Base-by-base conservation (phyloP, 179 eudicot species). In the Gypsophila paniculata region DNA sequence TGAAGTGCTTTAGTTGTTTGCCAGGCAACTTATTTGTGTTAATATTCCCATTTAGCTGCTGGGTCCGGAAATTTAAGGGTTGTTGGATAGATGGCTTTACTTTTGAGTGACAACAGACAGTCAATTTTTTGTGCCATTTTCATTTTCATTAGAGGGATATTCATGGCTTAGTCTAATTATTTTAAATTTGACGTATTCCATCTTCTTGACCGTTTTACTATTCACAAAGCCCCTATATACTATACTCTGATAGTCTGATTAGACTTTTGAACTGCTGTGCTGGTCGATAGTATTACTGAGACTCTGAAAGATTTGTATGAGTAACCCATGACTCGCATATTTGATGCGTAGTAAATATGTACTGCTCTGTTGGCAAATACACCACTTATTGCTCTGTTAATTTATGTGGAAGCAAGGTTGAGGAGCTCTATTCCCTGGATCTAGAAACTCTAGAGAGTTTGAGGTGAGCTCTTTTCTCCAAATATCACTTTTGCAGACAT, bases 391-490 rank as follows among this genome's bases (percentile, higher is more conserved):
- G 22, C 68, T 64, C 38, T 75, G 69, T 57, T 49, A 68, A 36
- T 77, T 14, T 68, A 57, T 80, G 79, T 67, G 57, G 69, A 75
- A 65, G 65, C 89, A 86, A 93, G 98, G 98, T 93, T 70, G 98
- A 93, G 87, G 99, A 94, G 85, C 75, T 94, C 65, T 94, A 94
- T 84, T 94, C 99, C 19, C 71, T 94, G 88, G 99, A 94, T 82
- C 80, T 83, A 46, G 99, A 94, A 80, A 86, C 97, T 68, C 87
- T 94, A 48, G 77, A 94, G 65, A 87, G 83, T 70, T 84, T 94
- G 67, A 85, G 90, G 99, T 94, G 73, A 79, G 72, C 75, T 68
- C 14, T 63, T 65, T 15, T 38, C 25, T 42, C 42, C 36, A 39
- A 73, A 48, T 25, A 32, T 39, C 14, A 14, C 53, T 63, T 18